Conservation (phyloP, 495 filamentous ascomycete genomes). For the Trichoderma gamsii region DNA sequence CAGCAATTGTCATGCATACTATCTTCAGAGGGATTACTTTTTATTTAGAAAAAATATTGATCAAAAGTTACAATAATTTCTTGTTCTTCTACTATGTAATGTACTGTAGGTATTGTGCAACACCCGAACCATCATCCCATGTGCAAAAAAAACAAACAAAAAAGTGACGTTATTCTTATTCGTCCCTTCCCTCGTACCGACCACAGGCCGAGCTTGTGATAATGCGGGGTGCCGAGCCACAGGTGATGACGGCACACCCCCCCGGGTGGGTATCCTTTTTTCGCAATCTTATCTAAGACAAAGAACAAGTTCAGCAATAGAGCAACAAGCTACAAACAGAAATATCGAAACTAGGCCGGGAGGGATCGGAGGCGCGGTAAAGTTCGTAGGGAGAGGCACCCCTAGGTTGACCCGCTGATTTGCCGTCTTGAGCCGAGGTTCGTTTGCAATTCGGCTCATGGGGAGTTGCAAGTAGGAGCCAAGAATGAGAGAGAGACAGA, state of each 20-base stretch:
- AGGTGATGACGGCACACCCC: too few species aligned
- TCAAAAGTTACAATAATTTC: too few species aligned
- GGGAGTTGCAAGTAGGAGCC: not conserved
- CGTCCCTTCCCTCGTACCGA: constrained; percentile 31
- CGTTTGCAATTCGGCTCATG: not conserved
- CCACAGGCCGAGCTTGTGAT: constrained; percentile 49
- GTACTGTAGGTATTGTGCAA: too few species aligned
- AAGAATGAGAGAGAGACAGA: too few species aligned
- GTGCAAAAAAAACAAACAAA: constrained; percentile 14
- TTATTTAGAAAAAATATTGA: too few species aligned
- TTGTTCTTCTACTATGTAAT: too few species aligned
- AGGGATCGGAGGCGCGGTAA: not conserved
- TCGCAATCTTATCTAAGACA: not conserved
- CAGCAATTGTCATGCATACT: too few species aligned
- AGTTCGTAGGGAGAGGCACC: too few species aligned
- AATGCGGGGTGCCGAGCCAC: constrained; percentile 37
- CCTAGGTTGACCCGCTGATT: constrained; percentile 1
- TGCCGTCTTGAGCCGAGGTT: constrained; percentile 3
- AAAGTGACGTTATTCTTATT: constrained; percentile 2
- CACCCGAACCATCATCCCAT: too few species aligned
- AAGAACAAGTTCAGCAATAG: not conserved
- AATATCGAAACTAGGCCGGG: not conserved
- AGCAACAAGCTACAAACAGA: not conserved
- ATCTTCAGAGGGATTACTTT: too few species aligned
- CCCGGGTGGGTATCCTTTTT: not conserved